Percentiles rank a stretch among this genome's conserved stretches.
These are phyloP conservation scores for Coffea humblotiana DNA, from an alignment of 305 asterid species.

Conservation along the genomic window DNA sequence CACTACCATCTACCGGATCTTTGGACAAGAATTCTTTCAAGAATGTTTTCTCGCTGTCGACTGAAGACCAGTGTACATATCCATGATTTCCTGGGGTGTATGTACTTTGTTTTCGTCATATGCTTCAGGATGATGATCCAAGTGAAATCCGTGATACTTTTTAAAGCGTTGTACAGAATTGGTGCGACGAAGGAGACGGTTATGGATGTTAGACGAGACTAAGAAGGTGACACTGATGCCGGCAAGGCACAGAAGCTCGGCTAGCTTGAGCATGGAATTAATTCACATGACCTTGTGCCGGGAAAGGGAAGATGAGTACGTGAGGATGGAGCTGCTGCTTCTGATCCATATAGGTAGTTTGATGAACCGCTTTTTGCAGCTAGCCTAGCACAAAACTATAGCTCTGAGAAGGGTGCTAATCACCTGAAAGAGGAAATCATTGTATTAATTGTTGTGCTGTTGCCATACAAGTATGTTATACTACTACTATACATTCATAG, in stretches of 20 bases:
- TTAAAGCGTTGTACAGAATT: conserved; percentile 12
- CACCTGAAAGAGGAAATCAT: too few species aligned
- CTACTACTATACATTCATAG: too few species aligned
- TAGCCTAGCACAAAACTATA: too few species aligned
- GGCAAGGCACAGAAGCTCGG: conserved; percentile 26
- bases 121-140: conserved; percentile 18
- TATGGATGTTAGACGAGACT: conserved; percentile 4
- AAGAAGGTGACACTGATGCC: conserved; percentile 27
- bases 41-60: conserved; percentile 7
- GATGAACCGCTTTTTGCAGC: neutral
- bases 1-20: neutral
- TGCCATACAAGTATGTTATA: too few species aligned
- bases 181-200: conserved; percentile 21
- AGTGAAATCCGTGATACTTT: conserved; percentile 19
- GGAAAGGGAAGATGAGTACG: conserved; percentile 28
- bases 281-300: conserved; percentile 30
- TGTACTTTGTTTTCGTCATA: neutral
- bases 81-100: neutral
- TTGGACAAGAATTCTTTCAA: conserved; percentile 23
- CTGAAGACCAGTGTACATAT: conserved; percentile 3
- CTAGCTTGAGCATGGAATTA: conserved; percentile 33
- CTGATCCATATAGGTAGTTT: neutral
- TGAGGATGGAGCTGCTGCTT: conserved; percentile 22
- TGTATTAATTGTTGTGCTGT: too few species aligned
- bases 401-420: too few species aligned